These are phyloP conservation scores for Pseudophaeomoniella oleicola DNA, from an alignment of 2,329 filamentous ascomycete genomes.

Conservation along the genomic window DNA sequence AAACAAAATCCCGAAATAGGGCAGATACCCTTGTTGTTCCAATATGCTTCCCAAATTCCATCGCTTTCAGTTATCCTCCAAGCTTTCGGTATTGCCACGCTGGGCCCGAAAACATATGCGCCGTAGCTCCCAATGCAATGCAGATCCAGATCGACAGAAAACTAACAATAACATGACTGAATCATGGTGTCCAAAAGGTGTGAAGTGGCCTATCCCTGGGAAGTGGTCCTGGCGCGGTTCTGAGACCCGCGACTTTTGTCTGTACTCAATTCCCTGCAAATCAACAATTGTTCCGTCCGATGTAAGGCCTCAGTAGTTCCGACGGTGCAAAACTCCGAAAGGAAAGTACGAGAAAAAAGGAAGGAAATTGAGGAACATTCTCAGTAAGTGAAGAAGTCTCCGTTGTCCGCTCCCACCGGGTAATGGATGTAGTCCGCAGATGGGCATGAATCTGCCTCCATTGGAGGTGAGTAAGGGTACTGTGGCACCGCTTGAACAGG, in stretches of 20 bases:
- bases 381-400: background rate
- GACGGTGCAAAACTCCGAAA: background rate
- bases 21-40: background rate
- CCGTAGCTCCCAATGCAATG: background rate
- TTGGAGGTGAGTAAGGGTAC: background rate
- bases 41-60: background rate
- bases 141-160: background rate
- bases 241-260: background rate
- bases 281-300: too few species aligned
- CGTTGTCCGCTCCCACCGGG: background rate
- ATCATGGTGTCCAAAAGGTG: background rate
- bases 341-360: background rate
- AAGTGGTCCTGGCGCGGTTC: background rate
- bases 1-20: background rate
- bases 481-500: conserved; percentile 2
- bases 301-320: too few species aligned
- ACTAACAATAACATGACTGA: background rate
- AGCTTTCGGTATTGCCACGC: background rate
- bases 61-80: background rate
- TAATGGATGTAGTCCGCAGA: background rate
- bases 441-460: background rate
- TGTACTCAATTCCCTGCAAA: background rate
- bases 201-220: background rate
- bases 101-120: background rate
- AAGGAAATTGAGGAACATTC: background rate